Conservation (phyloP, 805 yeast genomes). For the Yarrowia deformans region DNA sequence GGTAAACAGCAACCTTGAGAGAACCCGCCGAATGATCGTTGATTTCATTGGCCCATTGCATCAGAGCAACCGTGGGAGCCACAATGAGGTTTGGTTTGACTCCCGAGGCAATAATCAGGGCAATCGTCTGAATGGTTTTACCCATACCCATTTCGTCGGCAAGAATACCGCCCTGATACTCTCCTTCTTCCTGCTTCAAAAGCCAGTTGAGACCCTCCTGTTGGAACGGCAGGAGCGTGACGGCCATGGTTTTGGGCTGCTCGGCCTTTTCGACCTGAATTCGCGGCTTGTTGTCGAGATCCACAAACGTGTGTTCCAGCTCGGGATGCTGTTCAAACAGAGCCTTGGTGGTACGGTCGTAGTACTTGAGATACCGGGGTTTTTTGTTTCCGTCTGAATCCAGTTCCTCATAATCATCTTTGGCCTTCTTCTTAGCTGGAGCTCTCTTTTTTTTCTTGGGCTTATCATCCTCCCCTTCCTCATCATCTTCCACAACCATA, state of each 20-base stretch:
- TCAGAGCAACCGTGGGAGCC: constrained; percentile 97
- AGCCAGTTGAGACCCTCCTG: constrained; percentile 94
- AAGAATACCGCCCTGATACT: constrained; percentile 85
- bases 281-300: constrained; percentile 61
- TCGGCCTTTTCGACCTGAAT: constrained; percentile 53
- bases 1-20: constrained; percentile 74
- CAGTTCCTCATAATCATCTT: constrained; percentile 23
- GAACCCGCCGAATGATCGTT: constrained; percentile 78
- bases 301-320: constrained; percentile 72
- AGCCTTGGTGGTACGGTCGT: constrained; percentile 68
- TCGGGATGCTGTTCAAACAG: constrained; percentile 82
- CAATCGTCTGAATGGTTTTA: constrained; percentile 95
- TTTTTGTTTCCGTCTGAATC: constrained; percentile 14
- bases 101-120: constrained; percentile 74
- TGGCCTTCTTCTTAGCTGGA: constrained; percentile 20
- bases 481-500: neutral
- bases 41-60: constrained; percentile 97
- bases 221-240: constrained; percentile 85
- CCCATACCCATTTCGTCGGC: constrained; percentile 99
- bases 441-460: constrained; percentile 5
- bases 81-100: constrained; percentile 85
- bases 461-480: neutral
- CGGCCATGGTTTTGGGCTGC: constrained; percentile 81
- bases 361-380: constrained; percentile 40
- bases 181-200: constrained; percentile 72